These are phyloP conservation scores for Quercus lobata DNA, from an alignment of 331 rosid species.

Conservation along the genomic window DNA sequence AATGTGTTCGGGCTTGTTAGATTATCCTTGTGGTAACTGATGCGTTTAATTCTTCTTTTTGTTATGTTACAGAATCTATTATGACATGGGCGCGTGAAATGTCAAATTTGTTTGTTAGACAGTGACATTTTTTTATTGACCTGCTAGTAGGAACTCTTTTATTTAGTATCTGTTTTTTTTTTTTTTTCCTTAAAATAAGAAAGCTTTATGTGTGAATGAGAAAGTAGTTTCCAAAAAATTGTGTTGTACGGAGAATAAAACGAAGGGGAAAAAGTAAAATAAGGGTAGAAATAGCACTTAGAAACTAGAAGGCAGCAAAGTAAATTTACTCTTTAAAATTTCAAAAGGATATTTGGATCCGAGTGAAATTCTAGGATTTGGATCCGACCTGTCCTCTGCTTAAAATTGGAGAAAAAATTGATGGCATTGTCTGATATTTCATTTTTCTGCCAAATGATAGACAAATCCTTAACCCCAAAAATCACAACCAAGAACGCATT, in stretches of 20 bases:
- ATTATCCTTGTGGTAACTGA: background rate
- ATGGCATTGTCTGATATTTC: background rate
- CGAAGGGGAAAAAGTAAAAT: background rate
- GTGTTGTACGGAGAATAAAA: background rate
- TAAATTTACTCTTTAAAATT: background rate
- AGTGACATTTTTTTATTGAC: too few species aligned
- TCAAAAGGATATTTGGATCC: background rate
- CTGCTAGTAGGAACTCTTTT: too few species aligned
- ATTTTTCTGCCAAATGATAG: background rate
- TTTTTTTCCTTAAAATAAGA: background rate
- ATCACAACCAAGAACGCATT: background rate
- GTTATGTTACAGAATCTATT: background rate
- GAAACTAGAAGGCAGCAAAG: background rate
- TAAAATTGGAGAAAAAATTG: background rate
- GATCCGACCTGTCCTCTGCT: background rate
- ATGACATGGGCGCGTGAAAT: background rate
- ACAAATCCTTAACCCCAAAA: background rate
- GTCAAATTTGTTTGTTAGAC: too few species aligned
- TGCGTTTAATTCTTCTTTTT: background rate
- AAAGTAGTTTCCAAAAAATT: background rate
- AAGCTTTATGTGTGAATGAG: background rate
- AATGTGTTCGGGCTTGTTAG: background rate
- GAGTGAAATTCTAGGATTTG: background rate
- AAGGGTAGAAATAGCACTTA: background rate
- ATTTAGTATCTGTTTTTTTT: background rate